A percentile compares a stretch with the other conserved stretches of the same genome.
Evolutionary conservation across 768 basidiomycete genomes (phyloP).

Genomic region (Infundibulicybe gibba): DNA sequence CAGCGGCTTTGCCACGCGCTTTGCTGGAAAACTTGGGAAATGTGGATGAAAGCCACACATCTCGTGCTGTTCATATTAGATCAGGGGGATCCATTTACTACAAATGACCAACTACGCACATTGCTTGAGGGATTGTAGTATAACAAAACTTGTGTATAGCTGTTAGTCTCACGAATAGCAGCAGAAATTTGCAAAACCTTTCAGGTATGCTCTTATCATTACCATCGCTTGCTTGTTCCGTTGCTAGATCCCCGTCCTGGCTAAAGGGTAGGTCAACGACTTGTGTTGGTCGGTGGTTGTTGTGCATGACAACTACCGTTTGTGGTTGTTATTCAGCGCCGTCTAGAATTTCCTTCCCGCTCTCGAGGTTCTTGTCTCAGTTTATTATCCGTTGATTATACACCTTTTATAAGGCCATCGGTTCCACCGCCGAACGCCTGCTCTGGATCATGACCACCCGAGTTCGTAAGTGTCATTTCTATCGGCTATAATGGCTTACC

Average conservation of each 20-base stretch:
- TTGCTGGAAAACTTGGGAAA: constrained; percentile 75
- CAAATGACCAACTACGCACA: constrained; percentile 34
- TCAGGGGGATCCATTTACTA: constrained; percentile 7
- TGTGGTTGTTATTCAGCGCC: constrained; percentile 11
- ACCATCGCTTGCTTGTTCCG: constrained; percentile 15
- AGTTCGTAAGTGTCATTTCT: constrained; percentile 53
- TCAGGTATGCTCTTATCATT: constrained; percentile 47
- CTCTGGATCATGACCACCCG: constrained; percentile 40
- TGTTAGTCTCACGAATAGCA: constrained; percentile 2
- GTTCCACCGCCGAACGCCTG: background rate
- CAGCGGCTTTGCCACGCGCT: constrained; percentile 51
- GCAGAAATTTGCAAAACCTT: constrained; percentile 37
- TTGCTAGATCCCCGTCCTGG: too few species aligned
- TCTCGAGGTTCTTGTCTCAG: background rate
- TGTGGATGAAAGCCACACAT: constrained; percentile 62
- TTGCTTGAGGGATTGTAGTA: constrained; percentile 68
- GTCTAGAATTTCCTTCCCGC: background rate
- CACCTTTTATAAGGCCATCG: background rate
- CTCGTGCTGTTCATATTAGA: constrained; percentile 46
- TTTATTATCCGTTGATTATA: background rate
- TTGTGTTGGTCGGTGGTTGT: constrained; percentile 8
- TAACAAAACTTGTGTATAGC: constrained; percentile 41
- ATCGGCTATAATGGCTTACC: constrained; percentile 2
- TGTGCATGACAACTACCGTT: constrained; percentile 12
- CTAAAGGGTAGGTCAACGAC: constrained; percentile 5